Base-by-base conservation (phyloP, 208 protist species). In the Trypanosoma congolense region DNA sequence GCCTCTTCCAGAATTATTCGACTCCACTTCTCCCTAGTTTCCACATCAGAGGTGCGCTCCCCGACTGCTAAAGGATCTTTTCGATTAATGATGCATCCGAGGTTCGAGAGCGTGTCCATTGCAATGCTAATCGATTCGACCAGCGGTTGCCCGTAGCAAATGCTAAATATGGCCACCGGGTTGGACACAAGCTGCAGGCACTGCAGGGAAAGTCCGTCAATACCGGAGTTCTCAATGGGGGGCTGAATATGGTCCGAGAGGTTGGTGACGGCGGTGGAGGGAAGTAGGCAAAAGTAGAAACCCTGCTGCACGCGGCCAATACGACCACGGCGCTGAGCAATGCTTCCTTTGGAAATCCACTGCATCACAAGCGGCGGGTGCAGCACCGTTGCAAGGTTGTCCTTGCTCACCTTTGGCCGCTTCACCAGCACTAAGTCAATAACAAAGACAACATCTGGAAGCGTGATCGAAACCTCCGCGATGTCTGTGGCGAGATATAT, bases 401-500 rank as follows among this genome's bases (percentile, higher is more conserved):
- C 36, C 24, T 46, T 52, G 30, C 54, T 70, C 22, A 78, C 74
- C 41, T 75, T 65, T 24, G 72, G 72, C 4, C 66, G 38, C 73
- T 98, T 98, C 10, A 93, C 72, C 14, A 96, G 71, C 16, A 96
- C 93, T 46, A 80, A 77, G 71, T 98, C 97, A 72, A 98, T 91
- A 10, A 98, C 97, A 70, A 90, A 98, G 24, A 86, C 75, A 64
- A 98, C 85, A 49, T 95, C 92, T 56, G 96, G 88, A 25, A 98
- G 95, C 0, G 97, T 98, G 47, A 98, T 93, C 31, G 84, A 96
- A 1, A 95, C 98, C 72, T 98, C 97, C 12, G 97, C 97, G 57
- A 98, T 98, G 55, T 97, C 98, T n/a, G 96, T 98, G 28, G 95
- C 85, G 21, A 98, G 73, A 28, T 98, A 87, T n/a, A 98, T 77